phyloP scores from a whole-genome alignment of 1,284 basidiomycete species.

The Pseudozyma sp. region DNA sequence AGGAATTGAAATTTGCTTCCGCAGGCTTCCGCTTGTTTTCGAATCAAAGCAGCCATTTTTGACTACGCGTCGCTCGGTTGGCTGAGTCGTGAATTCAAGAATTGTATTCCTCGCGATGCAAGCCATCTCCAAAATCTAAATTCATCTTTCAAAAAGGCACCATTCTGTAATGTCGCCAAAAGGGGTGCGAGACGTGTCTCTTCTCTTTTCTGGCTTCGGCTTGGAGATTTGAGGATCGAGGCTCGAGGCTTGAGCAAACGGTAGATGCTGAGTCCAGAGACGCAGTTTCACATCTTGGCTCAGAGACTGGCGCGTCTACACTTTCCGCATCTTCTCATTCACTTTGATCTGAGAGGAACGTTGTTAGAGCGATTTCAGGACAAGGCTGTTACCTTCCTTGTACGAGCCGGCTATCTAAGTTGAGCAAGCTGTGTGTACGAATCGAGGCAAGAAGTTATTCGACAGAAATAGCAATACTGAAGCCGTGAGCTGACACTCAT shows the following conservation, averaged over 20 bases:
- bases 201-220: no score
- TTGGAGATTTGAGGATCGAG: not conserved
- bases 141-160: no score
- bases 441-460: no score
- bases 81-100: slow-evolving; percentile 24
- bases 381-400: no score
- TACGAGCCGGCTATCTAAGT: no score
- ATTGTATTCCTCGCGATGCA: slow-evolving; percentile 13
- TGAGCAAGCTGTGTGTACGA: no score
- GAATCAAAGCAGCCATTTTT: not conserved
- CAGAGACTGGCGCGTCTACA: not conserved
- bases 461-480: no score
- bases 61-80: slow-evolving; percentile 11
- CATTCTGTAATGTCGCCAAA: not conserved
- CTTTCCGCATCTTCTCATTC: not conserved
- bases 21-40: slow-evolving; percentile 7
- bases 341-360: no score
- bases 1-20: not conserved
- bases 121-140: not conserved
- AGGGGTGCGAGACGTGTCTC: not conserved
- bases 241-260: not conserved
- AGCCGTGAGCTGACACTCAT: no score
- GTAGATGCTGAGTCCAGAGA: not conserved
- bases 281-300: not conserved
- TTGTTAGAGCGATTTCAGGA: no score